Percentiles rank a stretch among this genome's conserved stretches.
Evolutionary conservation across 805 yeast species (phyloP).

Genomic region (Suhomyces tanzawaensis): DNA sequence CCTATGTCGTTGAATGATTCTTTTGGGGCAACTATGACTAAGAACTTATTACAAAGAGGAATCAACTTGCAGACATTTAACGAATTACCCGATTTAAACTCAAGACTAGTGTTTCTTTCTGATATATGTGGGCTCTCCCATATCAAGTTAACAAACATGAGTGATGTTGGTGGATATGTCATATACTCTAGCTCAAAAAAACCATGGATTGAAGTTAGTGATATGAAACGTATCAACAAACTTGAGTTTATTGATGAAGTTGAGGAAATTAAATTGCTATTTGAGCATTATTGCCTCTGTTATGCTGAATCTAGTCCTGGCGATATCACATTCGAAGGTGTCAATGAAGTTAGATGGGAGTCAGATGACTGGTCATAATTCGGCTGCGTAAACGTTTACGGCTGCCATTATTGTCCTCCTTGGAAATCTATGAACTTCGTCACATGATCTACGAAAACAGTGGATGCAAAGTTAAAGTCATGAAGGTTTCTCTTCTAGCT

Average conservation of each 20-base stretch:
- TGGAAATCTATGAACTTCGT: constrained; percentile 2
- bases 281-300: constrained; percentile 57
- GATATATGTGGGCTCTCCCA: constrained; percentile 23
- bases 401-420: too few species aligned
- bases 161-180: constrained; percentile 38
- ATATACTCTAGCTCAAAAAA: constrained; percentile 19
- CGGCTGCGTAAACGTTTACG: not conserved
- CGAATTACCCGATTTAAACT: constrained; percentile 45
- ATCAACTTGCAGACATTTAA: constrained; percentile 57
- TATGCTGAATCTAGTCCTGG: constrained; percentile 22
- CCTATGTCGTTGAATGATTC: constrained; percentile 63
- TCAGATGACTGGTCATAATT: not conserved
- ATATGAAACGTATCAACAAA: constrained; percentile 42
- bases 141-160: constrained; percentile 46
- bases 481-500: too few species aligned
- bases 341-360: constrained; percentile 10
- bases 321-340: constrained; percentile 4
- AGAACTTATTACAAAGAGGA: constrained; percentile 59
- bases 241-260: constrained; percentile 73
- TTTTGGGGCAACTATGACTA: constrained; percentile 68
- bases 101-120: constrained; percentile 24
- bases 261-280: constrained; percentile 64
- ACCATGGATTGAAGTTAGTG: constrained; percentile 45
- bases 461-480: too few species aligned
- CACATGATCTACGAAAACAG: too few species aligned